Conservation (phyloP, 1,284 basidiomycete species). For the Hypsizygus ulmarius region DNA sequence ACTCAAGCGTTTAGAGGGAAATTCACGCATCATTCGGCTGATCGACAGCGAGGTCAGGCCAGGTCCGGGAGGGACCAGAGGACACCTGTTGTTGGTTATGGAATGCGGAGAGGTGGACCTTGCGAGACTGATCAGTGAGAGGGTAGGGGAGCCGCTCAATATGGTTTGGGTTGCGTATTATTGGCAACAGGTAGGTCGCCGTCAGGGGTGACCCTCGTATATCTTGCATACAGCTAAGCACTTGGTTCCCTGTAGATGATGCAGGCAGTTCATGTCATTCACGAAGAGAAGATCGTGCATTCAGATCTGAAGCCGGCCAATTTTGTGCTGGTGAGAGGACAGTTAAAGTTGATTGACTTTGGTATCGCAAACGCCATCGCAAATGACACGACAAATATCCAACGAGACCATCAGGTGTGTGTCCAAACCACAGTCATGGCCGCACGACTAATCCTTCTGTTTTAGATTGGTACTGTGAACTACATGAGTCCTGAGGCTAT, state of each 20-base stretch:
- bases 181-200: slow-evolving; percentile 81
- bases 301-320: slow-evolving; percentile 96
- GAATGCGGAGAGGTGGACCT: slow-evolving; percentile 93
- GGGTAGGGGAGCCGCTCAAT: slow-evolving; percentile 78
- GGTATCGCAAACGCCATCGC: slow-evolving; percentile 97
- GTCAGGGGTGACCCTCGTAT: not conserved
- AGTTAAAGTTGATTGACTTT: slow-evolving; percentile 94
- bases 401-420: slow-evolving; percentile 84
- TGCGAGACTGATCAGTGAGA: slow-evolving; percentile 77
- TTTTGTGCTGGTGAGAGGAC: slow-evolving; percentile 91
- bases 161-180: slow-evolving; percentile 92
- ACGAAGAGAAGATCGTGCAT: slow-evolving; percentile 95
- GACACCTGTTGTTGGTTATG: slow-evolving; percentile 81
- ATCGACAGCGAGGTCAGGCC: slow-evolving; percentile 81
- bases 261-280: slow-evolving; percentile 92
- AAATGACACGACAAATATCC: slow-evolving; percentile 96
- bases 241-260: slow-evolving; percentile 67
- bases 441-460: slow-evolving; percentile 2
- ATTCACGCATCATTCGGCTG: slow-evolving; percentile 84
- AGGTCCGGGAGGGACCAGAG: slow-evolving; percentile 61
- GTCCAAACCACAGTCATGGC: slow-evolving; percentile 1
- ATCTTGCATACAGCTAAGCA: slow-evolving; percentile 4
- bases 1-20: slow-evolving; percentile 83
- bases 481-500: slow-evolving; percentile 97
- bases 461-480: slow-evolving; percentile 87